A percentile compares a stretch with the other conserved stretches of the same genome.
phyloP scores from a whole-genome alignment of 441 rosid species.

The Gossypium davidsonii region DNA sequence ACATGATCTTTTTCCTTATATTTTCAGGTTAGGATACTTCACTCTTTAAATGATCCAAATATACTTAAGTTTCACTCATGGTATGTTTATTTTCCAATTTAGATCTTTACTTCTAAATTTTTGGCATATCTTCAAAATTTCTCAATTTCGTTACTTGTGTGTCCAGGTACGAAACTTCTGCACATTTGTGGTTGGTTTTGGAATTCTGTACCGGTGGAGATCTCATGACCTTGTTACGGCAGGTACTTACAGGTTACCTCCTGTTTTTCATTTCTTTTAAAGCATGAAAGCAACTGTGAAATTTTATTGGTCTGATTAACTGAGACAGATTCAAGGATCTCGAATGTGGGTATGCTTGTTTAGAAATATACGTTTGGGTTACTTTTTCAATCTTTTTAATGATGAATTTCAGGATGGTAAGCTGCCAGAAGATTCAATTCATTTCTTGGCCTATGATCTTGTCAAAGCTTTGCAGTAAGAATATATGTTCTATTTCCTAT shows the following conservation, averaged over 20 bases:
- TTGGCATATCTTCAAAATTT: background rate
- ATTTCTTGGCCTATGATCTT: conserved; percentile 67
- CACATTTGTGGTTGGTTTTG: conserved; percentile 93
- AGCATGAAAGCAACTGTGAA: background rate
- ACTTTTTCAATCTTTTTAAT: conserved; percentile 3
- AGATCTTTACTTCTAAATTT: background rate
- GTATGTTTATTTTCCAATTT: conserved; percentile 30
- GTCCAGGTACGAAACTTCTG: conserved; percentile 86
- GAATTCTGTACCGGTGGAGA: conserved; percentile 97
- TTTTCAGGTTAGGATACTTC: conserved; percentile 85
- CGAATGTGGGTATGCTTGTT: background rate
- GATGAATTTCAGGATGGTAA: conserved; percentile 62
- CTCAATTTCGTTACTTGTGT: background rate
- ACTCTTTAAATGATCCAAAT: conserved; percentile 70
- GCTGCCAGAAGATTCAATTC: conserved; percentile 89
- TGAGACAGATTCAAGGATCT: background rate
- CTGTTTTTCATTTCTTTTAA: background rate
- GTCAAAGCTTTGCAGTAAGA: conserved; percentile 82
- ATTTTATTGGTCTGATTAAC: background rate
- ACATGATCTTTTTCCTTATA: background rate
- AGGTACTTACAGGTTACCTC: conserved; percentile 42
- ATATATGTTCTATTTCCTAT: conserved; percentile 8
- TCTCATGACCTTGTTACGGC: conserved; percentile 69
- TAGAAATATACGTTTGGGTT: background rate
- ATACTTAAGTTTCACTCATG: conserved; percentile 78